Evolutionary conservation across 257 asterid species (phyloP), one percentile per base, ranked within the genome.

Genomic region (Solanum sitiens): DNA sequence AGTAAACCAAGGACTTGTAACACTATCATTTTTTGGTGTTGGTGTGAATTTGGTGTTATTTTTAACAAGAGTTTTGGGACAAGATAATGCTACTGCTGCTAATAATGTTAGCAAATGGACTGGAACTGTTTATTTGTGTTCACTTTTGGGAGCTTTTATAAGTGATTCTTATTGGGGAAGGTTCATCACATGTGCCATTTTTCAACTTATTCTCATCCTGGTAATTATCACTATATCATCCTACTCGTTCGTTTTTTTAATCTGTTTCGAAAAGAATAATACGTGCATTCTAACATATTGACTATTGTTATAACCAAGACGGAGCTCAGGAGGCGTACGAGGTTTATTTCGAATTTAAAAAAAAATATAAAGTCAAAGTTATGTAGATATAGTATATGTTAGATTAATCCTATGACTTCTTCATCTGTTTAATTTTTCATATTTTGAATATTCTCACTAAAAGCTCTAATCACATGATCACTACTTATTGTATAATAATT

Each of bases 121-220:
- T 0, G 98, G 98, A 79, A 94, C 98, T 1, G 98, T 94, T 13
- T 94, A 95, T 86, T 82, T 95, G 84, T 95, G 95, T 93, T 94
- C 98, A 0, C 91, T 95, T 25, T 18, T 95, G 3, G 98, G 96
- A 83, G 98, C 98, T 18, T 95, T 95, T 86, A 94, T 95, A 27
- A 95, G 98, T 39, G 98, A 95, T 86, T 95, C 98, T 0, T 95
- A 95, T 77, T 94, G 94, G 98, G 98, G 98, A 11, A 94, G 98
- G 13, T 95, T 90, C 87, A 87, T 92, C 21, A 95, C 98, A 9
- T 95, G 98, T 83, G 92, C 95, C 20, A 72, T 95, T 85, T 95
- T 91, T 73, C 98, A 95, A 88, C 83, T 93, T 72, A 87, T 95
- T 45, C 92, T 95, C 50, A 86, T 95, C 45, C 30, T 91, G 95